phyloP scores from a whole-genome alignment of 805 yeast species.

The Metschnikowia amazonensis region DNA sequence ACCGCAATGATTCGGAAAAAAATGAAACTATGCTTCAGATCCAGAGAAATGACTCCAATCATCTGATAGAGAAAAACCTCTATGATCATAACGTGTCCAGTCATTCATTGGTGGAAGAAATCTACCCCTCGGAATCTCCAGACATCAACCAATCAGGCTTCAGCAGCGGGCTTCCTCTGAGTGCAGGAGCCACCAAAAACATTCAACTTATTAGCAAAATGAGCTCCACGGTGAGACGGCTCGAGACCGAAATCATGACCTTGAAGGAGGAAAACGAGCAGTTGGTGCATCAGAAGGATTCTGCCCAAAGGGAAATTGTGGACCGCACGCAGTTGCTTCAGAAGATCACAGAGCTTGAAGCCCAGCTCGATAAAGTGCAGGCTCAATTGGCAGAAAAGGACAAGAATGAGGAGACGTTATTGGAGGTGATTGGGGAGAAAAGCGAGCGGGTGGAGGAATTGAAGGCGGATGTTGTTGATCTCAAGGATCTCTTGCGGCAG shows the following conservation, averaged over 20 bases:
- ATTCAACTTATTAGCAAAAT: slow-evolving; percentile 71
- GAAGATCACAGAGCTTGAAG: slow-evolving; percentile 30
- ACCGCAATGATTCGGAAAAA: no score
- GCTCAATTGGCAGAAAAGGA: slow-evolving; percentile 34
- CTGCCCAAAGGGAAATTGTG: slow-evolving; percentile 65
- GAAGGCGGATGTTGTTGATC: slow-evolving; percentile 80
- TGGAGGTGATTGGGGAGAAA: slow-evolving; percentile 80
- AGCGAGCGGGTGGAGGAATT: slow-evolving; percentile 82
- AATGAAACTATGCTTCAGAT: no score
- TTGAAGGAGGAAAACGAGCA: slow-evolving; percentile 59
- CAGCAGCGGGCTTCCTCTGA: slow-evolving; percentile 12
- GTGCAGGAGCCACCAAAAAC: slow-evolving; percentile 20
- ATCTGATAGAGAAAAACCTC: neutral
- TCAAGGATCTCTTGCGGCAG: slow-evolving; percentile 75
- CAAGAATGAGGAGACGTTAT: slow-evolving; percentile 48
- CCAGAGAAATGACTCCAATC: neutral
- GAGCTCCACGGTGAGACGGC: slow-evolving; percentile 69
- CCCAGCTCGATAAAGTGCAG: slow-evolving; percentile 25
- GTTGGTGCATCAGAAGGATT: slow-evolving; percentile 55
- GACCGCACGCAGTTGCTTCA: slow-evolving; percentile 27
- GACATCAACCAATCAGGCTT: slow-evolving; percentile 10
- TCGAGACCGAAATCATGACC: slow-evolving; percentile 73
- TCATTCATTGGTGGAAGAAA: slow-evolving; percentile 42
- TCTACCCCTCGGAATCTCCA: slow-evolving; percentile 15
- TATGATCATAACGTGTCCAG: slow-evolving; percentile 4